Percentiles rank a stretch among this genome's conserved stretches.
Evolutionary conservation across 2,329 filamentous ascomycete species (phyloP).

Genomic region (Shiraia sp.): DNA sequence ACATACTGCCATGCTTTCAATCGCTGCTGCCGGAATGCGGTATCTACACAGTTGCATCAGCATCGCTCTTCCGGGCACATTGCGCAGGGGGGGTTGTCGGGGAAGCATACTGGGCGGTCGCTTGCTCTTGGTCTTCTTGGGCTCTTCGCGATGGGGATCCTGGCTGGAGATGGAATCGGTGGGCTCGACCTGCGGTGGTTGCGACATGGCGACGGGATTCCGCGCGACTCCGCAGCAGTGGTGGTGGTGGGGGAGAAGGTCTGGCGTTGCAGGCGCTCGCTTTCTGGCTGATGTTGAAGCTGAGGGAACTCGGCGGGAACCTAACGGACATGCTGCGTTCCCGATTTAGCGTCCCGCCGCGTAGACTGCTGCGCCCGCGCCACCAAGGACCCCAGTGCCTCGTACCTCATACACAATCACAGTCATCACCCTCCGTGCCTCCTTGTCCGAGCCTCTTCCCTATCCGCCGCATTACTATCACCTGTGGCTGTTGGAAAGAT

Average conservation of each 20-base stretch:
- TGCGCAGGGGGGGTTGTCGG: constrained; percentile 6
- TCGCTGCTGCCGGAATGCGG: constrained; percentile 93
- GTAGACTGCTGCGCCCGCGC: no score
- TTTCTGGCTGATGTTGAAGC: constrained; percentile 10
- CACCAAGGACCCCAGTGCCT: no score
- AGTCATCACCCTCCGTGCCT: no score
- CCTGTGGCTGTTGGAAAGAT: no score
- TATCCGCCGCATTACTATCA: no score
- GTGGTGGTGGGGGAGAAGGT: constrained; percentile 14
- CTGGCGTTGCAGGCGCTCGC: constrained; percentile 15
- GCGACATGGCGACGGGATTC: constrained; percentile 47
- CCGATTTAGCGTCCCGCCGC: no score
- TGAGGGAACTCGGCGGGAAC: no score
- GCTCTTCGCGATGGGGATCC: constrained; percentile 45
- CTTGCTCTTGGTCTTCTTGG: constrained; percentile 79
- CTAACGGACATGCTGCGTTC: no score
- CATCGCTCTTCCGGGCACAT: constrained; percentile 6
- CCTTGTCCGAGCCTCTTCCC: constrained; percentile 23
- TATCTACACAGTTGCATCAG: constrained; percentile 63
- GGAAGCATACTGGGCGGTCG: constrained; percentile 77
- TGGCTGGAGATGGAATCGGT: constrained; percentile 50
- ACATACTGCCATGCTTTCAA: constrained; percentile 98
- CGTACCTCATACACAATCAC: no score
- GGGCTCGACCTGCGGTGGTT: constrained; percentile 48
- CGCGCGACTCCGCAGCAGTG: constrained; percentile 35